These are phyloP conservation scores for Eremochloa ophiuroides DNA, from an alignment of 176 grass and related monocot genomes.

Conservation along the genomic window DNA sequence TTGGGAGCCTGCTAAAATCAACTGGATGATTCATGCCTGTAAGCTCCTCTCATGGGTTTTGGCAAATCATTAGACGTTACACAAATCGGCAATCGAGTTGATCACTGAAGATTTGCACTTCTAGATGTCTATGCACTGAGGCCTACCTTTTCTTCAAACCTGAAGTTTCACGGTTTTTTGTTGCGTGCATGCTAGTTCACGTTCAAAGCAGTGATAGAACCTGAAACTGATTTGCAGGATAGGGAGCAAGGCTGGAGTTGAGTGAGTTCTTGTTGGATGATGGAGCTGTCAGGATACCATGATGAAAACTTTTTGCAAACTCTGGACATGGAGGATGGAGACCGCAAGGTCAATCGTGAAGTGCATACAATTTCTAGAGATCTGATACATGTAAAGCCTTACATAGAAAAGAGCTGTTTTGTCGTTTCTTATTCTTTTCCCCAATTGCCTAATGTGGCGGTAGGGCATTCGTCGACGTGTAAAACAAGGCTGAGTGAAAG, in stretches of 20 bases:
- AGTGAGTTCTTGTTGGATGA: constrained; percentile 31
- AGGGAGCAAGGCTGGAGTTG: constrained; percentile 42
- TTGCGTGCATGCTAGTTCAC: neutral
- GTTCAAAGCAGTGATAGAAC: constrained; percentile 16
- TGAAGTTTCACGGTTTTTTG: neutral
- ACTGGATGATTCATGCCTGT: constrained; percentile 40
- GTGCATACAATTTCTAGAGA: constrained; percentile 36
- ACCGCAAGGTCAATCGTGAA: constrained; percentile 17
- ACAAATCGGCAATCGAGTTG: neutral
- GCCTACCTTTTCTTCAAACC: neutral
- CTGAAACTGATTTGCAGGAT: constrained; percentile 39
- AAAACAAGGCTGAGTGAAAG: constrained; percentile 8
- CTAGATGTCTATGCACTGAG: neutral
- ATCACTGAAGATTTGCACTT: neutral
- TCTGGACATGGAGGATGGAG: neutral
- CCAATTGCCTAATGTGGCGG: neutral
- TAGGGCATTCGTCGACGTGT: constrained; percentile 12
- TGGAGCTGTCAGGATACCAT: neutral
- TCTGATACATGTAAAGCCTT: constrained; percentile 41
- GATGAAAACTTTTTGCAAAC: neutral
- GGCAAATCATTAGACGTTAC: neutral
- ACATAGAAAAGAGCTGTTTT: constrained; percentile 25
- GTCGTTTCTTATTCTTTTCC: neutral
- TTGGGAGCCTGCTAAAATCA: constrained; percentile 34
- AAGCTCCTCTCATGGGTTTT: constrained; percentile 39